Evolutionary conservation across 805 yeast species (phyloP), one percentile per base, ranked within the genome.

Genomic region (Clavispora asparagi): DNA sequence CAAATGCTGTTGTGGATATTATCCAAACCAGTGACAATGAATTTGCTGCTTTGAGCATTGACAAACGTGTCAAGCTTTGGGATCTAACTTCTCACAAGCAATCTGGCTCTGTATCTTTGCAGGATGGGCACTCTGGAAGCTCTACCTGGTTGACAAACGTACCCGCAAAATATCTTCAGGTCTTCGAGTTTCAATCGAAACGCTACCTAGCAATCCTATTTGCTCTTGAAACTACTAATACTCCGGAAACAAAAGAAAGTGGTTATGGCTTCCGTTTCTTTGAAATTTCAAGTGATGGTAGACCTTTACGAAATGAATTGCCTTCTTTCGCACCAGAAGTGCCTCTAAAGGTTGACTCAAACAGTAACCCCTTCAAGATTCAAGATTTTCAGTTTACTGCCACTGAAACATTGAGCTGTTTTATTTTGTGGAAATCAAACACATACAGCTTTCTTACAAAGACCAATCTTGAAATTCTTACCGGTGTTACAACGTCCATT

Each of bases 381-480:
- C 57, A 54, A 39, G 57, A 54, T 29, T 54, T 50, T 35, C 48
- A 46, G 10, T 44, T 50, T 7, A 19, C 36, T 8, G 39, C 36
- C 14, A n/a, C 30, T 7, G 42, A 32, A 28, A 13, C 33, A 6
- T 33, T 50, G 17, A 41, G 36, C 14, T 72, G 70, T 51, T 59
- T 63, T 46, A 53, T 77, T 25, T 63, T 83, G 30, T 82, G 87
- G 87, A 84, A 83, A 56, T 79, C 86, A 52, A 83, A 83, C 50
- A 73, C 78, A 1, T 71, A 40, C 44, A 52, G 56, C 29, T 43
- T 45, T 17, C 40, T 51, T 7, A 44, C 42, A 4, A 29, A 46
- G 33, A 50, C 44, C 32, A 31, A 30, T 6, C 48, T 49, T 19
- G 45, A 38, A 17, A 37, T 40, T 25, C 23, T n/a, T 10, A 29